Base-by-base conservation (phyloP, 495 filamentous ascomycete genomes). In the Terfezia boudieri region DNA sequence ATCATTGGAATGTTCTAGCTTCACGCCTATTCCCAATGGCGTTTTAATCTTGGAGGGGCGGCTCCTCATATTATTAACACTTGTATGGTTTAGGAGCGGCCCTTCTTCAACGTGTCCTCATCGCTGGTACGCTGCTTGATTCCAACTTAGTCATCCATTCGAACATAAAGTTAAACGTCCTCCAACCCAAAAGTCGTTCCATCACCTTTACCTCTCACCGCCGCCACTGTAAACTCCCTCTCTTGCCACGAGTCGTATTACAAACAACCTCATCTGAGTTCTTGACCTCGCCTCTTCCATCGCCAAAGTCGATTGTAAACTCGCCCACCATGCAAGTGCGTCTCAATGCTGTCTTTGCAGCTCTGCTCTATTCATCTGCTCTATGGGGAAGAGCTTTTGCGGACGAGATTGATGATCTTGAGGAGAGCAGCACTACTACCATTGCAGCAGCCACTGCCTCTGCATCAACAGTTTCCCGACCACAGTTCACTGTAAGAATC, bases 401-500 rank as follows among this genome's bases (percentile, higher is more conserved):
- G 58, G 82, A 88, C 66, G 84, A 77, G 46, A 61, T 74, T 56
- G 79, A 82, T 61, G 75, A 78, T 53, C 58, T 72, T 38, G 67
- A 60, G 9, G 69, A 68, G 36, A 71, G 72, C 59, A 67, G 71
- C 56, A 59, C 58, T 37, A 55, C 66, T 46, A 58, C 62, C 20
- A 55, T 61, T 16, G 55, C 65, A 9, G 53, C 60, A 17, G 52
- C 60, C 23, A 26, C 63, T 10, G 56, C 57, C 20, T 71, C 76
- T 64, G 70, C 78, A 14, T 66, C 66, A 12, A 74, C 73, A 23
- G 64, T 77, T 46, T 74, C 79, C 66, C 78, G 82, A 61, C 87
- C 90, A 22, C 85, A 81, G 51, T 95, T 94, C 67, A 93, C 88
- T 55, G 88, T 94, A 71, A 73, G 86, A 71, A 26, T 51, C 17